phyloP scores from a whole-genome alignment of 345 rosid species.

The Populus deltoides region DNA sequence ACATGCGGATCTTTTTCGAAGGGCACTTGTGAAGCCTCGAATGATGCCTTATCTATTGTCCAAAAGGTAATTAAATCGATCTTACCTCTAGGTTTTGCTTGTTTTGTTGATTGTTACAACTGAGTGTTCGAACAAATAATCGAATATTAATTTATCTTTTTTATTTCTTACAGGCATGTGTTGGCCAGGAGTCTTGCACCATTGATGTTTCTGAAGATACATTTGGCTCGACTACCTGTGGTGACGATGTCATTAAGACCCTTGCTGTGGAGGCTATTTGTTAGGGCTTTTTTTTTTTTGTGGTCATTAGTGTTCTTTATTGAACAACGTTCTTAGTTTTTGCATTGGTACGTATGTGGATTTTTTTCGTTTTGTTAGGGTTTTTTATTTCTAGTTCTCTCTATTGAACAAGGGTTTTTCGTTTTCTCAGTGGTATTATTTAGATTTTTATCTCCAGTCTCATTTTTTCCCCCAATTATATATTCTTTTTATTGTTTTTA shows the following conservation, averaged over 20 bases:
- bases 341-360: no score
- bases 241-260: background rate
- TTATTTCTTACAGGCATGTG: background rate
- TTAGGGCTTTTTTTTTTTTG: no score
- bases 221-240: constrained; percentile 7
- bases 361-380: no score
- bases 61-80: background rate
- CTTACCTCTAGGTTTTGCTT: background rate
- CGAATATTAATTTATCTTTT: background rate
- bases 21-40: constrained; percentile 5
- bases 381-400: no score
- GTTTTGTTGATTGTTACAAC: background rate
- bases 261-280: constrained; percentile 1
- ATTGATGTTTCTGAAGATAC: constrained; percentile 4
- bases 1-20: background rate
- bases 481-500: no score
- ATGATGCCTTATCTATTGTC: background rate
- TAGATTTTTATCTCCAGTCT: no score
- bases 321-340: no score
- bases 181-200: constrained; percentile 5
- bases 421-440: no score
- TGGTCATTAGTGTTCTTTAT: no score
- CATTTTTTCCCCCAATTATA: no score
- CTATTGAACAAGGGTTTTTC: no score
- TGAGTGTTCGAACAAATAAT: background rate